Base-by-base conservation (phyloP, 495 filamentous ascomycete genomes). In the Cenococcum geophilum region DNA sequence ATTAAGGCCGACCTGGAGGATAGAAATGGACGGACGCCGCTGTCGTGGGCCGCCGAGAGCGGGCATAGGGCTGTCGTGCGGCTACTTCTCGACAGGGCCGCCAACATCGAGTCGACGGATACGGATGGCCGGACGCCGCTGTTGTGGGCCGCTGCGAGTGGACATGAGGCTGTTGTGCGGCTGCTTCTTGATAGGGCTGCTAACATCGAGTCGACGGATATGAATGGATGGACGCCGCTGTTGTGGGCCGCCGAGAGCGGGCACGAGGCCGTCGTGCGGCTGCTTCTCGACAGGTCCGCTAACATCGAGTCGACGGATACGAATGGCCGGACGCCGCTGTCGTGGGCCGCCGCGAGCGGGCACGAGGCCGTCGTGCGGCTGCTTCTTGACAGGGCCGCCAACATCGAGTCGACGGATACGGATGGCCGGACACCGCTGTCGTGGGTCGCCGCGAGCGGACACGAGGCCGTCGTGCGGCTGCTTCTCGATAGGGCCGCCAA, bases 1-100 rank as follows among this genome's bases (percentile, higher is more conserved):
- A 18, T 55, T 55, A 18, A 55, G 6, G 52, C 52, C 32, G 32
- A 55, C n/a, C 16, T 55, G 16, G 20, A 55, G 52, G 16, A 55
- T 55, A 18, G 34, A 34, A 22, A 36, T 14, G 32, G 52, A 36
- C 52, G 1, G 32, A 55, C 32, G 20, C 32, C 34, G 14, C 27
- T 36, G 40, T 16, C 4, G 40, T 45, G 40, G 40, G 40, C 40
- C 3, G 40, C 40, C 12, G 2, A 4, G 18, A 16, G 2, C 2
- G 11, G 11, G 40, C 40, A 55, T 36, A 36, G 5, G 12, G 52
- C 22, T 14, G 35, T 36, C 32, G 35, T 36, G 4, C 2, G 34
- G 21, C 52, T 55, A 18, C 52, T 55, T 36, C 4, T 35, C 3
- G 2, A 2, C 1, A 14, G 14, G 2, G 11, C 2, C 2, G 18